phyloP scores from a whole-genome alignment of 2,329 filamentous ascomycete genomes.

The Lasiodiplodia gonubiensis region DNA sequence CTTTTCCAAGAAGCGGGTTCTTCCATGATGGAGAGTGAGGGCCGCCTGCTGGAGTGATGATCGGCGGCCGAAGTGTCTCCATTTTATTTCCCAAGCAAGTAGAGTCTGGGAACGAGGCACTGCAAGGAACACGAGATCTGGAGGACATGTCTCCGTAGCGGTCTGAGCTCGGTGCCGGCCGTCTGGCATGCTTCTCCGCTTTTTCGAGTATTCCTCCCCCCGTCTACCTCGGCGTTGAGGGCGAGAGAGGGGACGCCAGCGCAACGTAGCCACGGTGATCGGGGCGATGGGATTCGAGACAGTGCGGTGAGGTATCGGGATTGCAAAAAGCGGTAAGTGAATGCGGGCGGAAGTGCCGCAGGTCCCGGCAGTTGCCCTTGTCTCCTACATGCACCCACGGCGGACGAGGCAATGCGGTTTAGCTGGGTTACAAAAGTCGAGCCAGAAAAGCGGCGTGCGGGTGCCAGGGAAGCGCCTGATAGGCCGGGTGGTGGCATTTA shows the following conservation, averaged over 20 bases:
- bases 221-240: background rate
- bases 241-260: background rate
- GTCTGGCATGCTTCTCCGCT: slow-evolving; percentile 16
- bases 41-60: background rate
- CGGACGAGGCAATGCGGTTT: slow-evolving; percentile 13
- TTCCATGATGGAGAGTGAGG: background rate
- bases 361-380: slow-evolving; percentile 12
- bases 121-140: slow-evolving; percentile 6
- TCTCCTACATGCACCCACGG: background rate
- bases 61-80: slow-evolving; percentile 17
- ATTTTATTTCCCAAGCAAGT: slow-evolving; percentile 2
- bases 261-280: background rate
- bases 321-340: slow-evolving; percentile 11
- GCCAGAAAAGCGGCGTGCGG: background rate
- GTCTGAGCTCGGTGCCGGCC: background rate
- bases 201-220: background rate
- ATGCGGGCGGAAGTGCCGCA: slow-evolving; percentile 10
- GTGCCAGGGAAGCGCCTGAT: background rate
- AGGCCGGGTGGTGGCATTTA: background rate
- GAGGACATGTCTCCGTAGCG: slow-evolving; percentile 10
- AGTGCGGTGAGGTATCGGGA: background rate
- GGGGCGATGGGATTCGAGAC: background rate
- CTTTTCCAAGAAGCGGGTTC: background rate
- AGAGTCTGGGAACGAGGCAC: background rate
- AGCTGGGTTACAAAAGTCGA: slow-evolving; percentile 14